Evolutionary conservation across 2,329 filamentous ascomycete species (phyloP).

Genomic region (Sclerotinia subarctica): DNA sequence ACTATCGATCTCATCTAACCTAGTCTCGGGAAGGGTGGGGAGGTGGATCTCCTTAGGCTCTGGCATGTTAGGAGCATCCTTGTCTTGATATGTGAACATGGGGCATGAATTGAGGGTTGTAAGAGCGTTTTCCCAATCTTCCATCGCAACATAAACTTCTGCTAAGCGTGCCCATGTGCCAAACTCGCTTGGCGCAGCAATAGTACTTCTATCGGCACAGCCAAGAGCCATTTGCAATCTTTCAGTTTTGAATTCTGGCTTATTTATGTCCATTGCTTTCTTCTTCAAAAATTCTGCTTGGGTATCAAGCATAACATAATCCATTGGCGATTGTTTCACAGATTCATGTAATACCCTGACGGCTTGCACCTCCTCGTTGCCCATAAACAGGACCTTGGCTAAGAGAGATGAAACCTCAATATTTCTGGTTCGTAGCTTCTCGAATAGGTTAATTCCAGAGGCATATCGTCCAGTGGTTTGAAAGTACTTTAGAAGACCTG

Average conservation of each 20-base stretch:
- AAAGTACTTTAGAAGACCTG: slow-evolving; percentile 92
- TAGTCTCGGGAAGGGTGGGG: slow-evolving; percentile 81
- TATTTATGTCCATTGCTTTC: slow-evolving; percentile 63
- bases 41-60: slow-evolving; percentile 85
- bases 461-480: slow-evolving; percentile 91
- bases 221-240: slow-evolving; percentile 83
- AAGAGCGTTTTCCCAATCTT: slow-evolving; percentile 94
- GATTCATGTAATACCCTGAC: slow-evolving; percentile 84
- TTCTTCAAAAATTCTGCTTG: slow-evolving; percentile 88
- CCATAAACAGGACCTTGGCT: slow-evolving; percentile 87
- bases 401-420: slow-evolving; percentile 91
- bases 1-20: slow-evolving; percentile 94
- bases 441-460: slow-evolving; percentile 95
- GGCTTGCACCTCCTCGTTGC: slow-evolving; percentile 95
- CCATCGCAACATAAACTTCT: slow-evolving; percentile 88
- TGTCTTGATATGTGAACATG: slow-evolving; percentile 99
- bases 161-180: slow-evolving; percentile 92
- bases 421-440: slow-evolving; percentile 88
- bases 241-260: slow-evolving; percentile 56
- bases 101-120: slow-evolving; percentile 96
- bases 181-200: slow-evolving; percentile 94
- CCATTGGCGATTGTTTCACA: slow-evolving; percentile 90
- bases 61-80: slow-evolving; percentile 91
- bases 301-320: slow-evolving; percentile 92
- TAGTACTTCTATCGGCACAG: slow-evolving; percentile 90